Evolutionary conservation across 208 protist species (phyloP), one percentile per base, ranked within the genome.

Genomic region (Leptomonas seymouri): DNA sequence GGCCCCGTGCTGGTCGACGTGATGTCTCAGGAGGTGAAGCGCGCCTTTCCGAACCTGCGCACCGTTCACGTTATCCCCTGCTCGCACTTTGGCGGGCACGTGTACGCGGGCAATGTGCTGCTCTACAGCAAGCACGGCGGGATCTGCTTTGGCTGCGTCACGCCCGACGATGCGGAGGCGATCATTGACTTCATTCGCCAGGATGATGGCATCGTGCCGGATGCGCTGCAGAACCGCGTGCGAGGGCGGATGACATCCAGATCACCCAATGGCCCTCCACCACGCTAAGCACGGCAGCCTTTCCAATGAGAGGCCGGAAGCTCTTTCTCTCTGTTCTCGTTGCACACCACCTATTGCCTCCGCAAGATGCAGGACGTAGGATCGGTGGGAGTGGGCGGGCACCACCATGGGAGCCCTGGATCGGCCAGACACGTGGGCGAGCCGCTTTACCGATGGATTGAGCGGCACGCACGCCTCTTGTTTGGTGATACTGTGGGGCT

Each of bases 31-130:
- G 68, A 42, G 21, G 20, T 71, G 30, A 20, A 56, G 41, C 31
- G 16, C 25, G 63, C 58, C 30, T 31, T 55, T 21, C 27, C 23
- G 0, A 44, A 50, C 0, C 3, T n/a, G 12, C 21, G 42, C 7
- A 31, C 11, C 23, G 41, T 62, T 3, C 59, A 74, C 66, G 59
- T 85, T 30, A 46, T 62, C 56, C 60, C 58, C 15, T 66, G 73
- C 49, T 61, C 60, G 15, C 66, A 80, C 58, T 36, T 82, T 27
- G 80, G 72, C 31, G 76, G 80, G 16, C 76, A 77, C 57, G 30
- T 62, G 42, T 80, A 77, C 58, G 80, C 76, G 15, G 76, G 60
- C 23, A 82, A 76, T 51, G 71, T 71, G 45, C 55, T 85, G 6
- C 30, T 82, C 20, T 82, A 76, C 65, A 75, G 27, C 61, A 36